These are phyloP conservation scores for Comarum palustre DNA, from an alignment of 306 rosid species.

Conservation along the genomic window DNA sequence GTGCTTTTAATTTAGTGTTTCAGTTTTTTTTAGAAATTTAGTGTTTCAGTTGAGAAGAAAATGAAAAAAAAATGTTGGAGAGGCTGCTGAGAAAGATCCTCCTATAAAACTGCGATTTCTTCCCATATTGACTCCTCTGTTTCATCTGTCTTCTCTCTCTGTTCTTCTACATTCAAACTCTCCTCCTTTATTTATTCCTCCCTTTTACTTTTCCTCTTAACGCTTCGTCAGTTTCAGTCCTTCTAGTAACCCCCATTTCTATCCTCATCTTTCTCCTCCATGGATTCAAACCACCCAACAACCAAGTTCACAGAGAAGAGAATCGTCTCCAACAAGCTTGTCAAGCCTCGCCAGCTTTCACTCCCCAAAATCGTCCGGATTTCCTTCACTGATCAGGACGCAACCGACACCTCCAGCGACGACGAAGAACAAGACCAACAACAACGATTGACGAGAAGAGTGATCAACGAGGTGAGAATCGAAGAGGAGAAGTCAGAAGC, in stretches of 20 bases:
- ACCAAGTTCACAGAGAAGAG: slow-evolving; percentile 27
- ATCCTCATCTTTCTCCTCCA: not conserved
- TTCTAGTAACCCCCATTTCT: not conserved
- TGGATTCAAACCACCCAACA: not conserved
- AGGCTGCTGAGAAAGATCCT: slow-evolving; percentile 24
- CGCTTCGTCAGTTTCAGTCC: not conserved
- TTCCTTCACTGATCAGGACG: slow-evolving; percentile 40
- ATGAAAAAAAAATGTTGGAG: not conserved
- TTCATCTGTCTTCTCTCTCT: not conserved
- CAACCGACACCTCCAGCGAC: slow-evolving; percentile 57
- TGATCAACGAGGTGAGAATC: slow-evolving; percentile 44
- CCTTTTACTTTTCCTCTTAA: not conserved
- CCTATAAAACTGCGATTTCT: slow-evolving; percentile 29
- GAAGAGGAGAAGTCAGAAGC: slow-evolving; percentile 14
- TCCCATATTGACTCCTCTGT: slow-evolving; percentile 5
- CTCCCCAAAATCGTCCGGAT: slow-evolving; percentile 38
- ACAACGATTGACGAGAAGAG: slow-evolving; percentile 24
- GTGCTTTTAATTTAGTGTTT: not conserved
- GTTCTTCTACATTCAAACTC: not conserved
- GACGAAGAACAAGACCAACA: slow-evolving; percentile 30
- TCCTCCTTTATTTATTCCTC: not conserved
- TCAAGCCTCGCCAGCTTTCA: not conserved
- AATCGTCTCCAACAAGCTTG: slow-evolving; percentile 30
- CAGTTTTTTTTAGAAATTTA: too few relatives aligned
- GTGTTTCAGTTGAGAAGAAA: not conserved